These are phyloP conservation scores for Penicillium paradoxum DNA, from an alignment of 495 filamentous ascomycete genomes.

Conservation along the genomic window DNA sequence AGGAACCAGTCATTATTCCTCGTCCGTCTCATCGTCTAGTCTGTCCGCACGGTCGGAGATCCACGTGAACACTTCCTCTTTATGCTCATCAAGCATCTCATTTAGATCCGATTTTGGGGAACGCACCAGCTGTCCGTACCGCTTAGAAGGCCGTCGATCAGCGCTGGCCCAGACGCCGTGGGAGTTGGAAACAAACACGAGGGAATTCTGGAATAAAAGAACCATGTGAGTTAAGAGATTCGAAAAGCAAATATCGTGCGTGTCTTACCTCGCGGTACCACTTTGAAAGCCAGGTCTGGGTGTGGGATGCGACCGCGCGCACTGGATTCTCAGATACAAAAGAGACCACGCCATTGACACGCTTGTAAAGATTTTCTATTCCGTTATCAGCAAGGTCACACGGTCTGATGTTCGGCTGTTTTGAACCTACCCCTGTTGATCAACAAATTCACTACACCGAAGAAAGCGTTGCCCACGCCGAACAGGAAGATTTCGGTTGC, in stretches of 20 bases:
- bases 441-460: slow-evolving; percentile 63
- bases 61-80: slow-evolving; percentile 51
- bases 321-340: slow-evolving; percentile 45
- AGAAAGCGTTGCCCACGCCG: slow-evolving; percentile 73
- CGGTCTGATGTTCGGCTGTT: not conserved
- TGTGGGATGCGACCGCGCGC: slow-evolving; percentile 60
- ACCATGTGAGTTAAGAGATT: not conserved
- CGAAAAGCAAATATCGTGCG: not conserved
- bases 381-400: slow-evolving; percentile 9
- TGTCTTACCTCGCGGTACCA: slow-evolving; percentile 61
- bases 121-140: slow-evolving; percentile 59
- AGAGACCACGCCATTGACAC: slow-evolving; percentile 55
- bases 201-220: slow-evolving; percentile 47
- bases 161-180: slow-evolving; percentile 66
- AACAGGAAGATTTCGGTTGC: slow-evolving; percentile 71
- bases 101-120: slow-evolving; percentile 51
- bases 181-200: slow-evolving; percentile 64
- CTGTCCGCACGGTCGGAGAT: slow-evolving; percentile 42
- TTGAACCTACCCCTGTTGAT: slow-evolving; percentile 55
- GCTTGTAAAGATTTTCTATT: slow-evolving; percentile 42
- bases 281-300: slow-evolving; percentile 55
- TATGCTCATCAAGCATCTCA: slow-evolving; percentile 61
- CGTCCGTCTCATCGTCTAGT: slow-evolving; percentile 13
- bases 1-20: slow-evolving; percentile 1
- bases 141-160: slow-evolving; percentile 59